Conservation (phyloP, 345 rosid species). For the Brassica rapa region DNA sequence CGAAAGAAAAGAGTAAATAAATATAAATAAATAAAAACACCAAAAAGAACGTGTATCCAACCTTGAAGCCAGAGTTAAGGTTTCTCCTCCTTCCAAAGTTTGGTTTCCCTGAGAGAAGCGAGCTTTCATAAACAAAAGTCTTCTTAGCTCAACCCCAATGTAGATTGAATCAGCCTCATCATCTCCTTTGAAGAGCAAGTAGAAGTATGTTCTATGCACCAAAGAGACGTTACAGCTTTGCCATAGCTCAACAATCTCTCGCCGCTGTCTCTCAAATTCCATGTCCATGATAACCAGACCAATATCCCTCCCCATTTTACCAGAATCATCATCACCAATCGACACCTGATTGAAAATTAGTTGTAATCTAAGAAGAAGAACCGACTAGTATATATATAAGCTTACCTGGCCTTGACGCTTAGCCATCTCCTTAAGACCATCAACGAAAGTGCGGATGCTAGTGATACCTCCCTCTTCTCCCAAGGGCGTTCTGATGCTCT, state of each 20-base stretch:
- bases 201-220: constrained; percentile 91
- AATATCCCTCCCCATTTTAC: constrained; percentile 49
- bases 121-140: constrained; percentile 84
- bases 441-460: constrained; percentile 72
- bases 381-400: background rate
- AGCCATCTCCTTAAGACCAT: constrained; percentile 80
- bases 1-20: background rate
- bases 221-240: constrained; percentile 76
- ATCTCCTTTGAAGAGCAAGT: constrained; percentile 89
- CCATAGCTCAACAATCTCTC: constrained; percentile 83
- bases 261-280: constrained; percentile 68
- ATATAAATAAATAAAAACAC: background rate
- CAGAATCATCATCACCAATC: background rate
- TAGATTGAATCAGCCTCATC: constrained; percentile 84
- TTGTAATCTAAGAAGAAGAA: background rate
- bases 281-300: constrained; percentile 58
- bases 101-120: constrained; percentile 65
- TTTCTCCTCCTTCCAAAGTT: constrained; percentile 51
- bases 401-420: constrained; percentile 44
- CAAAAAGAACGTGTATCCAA: constrained; percentile 13
- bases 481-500: constrained; percentile 23
- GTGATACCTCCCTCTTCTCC: constrained; percentile 64
- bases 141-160: constrained; percentile 89
- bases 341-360: constrained; percentile 19
- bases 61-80: constrained; percentile 72